These are phyloP conservation scores for Trapa bicornis DNA, from an alignment of 345 rosid genomes.

Conservation along the genomic window DNA sequence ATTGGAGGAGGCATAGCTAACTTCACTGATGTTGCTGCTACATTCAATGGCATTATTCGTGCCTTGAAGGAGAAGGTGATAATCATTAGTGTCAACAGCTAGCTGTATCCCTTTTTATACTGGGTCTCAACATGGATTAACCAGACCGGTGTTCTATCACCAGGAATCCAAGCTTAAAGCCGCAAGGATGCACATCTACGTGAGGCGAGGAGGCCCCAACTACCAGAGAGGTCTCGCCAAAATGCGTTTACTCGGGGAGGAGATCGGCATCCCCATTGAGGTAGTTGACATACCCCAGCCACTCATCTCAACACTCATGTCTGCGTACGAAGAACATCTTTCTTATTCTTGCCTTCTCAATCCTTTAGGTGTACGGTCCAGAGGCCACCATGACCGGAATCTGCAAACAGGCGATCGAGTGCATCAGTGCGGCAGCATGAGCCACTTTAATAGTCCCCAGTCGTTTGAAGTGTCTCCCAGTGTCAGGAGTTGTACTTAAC, in stretches of 20 bases:
- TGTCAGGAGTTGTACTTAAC: too few relatives aligned
- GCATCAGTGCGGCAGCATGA: conserved; percentile 63
- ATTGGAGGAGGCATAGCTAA: conserved; percentile 97
- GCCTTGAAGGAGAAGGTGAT: conserved; percentile 85
- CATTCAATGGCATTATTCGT: conserved; percentile 86
- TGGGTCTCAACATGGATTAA: neutral
- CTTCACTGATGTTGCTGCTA: conserved; percentile 93
- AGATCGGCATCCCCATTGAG: conserved; percentile 85
- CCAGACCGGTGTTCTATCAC: neutral
- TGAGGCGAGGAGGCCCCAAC: conserved; percentile 74
- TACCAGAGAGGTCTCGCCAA: conserved; percentile 85
- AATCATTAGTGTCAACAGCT: neutral
- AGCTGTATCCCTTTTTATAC: too few relatives aligned
- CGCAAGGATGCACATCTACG: conserved; percentile 46
- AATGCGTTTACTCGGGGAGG: conserved; percentile 57
- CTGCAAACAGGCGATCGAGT: conserved; percentile 84
- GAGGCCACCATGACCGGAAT: conserved; percentile 97
- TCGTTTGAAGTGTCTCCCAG: too few relatives aligned
- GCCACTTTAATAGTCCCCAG: neutral
- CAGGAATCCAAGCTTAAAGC: conserved; percentile 75
- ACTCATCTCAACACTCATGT: too few relatives aligned
- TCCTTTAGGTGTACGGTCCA: conserved; percentile 66
- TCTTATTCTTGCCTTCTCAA: neutral
- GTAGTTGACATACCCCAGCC: conserved; percentile 16
- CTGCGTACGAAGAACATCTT: neutral